These are phyloP conservation scores for Ambrosia trifida DNA, from an alignment of 129 eudicot genomes.

Conservation along the genomic window DNA sequence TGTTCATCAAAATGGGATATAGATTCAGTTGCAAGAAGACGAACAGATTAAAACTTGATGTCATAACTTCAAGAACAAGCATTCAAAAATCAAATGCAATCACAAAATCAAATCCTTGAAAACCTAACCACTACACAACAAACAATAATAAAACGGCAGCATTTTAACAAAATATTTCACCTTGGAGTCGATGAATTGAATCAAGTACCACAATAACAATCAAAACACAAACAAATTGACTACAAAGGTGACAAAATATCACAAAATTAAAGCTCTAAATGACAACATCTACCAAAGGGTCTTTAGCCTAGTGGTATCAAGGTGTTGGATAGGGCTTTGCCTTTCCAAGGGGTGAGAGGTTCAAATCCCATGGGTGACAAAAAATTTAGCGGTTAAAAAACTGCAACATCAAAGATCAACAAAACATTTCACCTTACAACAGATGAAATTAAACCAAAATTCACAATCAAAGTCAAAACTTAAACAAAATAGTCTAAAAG, in stretches of 20 bases:
- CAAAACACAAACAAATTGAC: neutral
- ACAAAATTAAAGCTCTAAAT: too few relatives aligned
- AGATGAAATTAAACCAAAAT: neutral
- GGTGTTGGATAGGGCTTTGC: too few relatives aligned
- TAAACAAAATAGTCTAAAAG: neutral
- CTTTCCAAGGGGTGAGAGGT: too few relatives aligned
- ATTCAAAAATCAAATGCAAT: neutral
- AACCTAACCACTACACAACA: too few relatives aligned
- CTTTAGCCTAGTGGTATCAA: too few relatives aligned
- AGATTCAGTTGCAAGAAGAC: too few relatives aligned
- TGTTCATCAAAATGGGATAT: constrained; percentile 14
- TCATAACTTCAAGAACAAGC: neutral
- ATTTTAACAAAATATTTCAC: neutral
- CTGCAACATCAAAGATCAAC: neutral
- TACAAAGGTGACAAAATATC: neutral
- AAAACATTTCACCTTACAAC: neutral
- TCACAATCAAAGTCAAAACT: neutral
- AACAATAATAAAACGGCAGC: neutral
- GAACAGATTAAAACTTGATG: too few relatives aligned
- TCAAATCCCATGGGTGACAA: too few relatives aligned
- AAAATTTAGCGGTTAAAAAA: too few relatives aligned
- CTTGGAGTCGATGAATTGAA: neutral
- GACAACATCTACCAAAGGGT: too few relatives aligned
- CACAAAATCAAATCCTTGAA: too few relatives aligned
- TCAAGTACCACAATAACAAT: neutral